These are phyloP conservation scores for Fusarium nematophilum DNA, from an alignment of 2,329 filamentous ascomycete genomes.

Conservation along the genomic window DNA sequence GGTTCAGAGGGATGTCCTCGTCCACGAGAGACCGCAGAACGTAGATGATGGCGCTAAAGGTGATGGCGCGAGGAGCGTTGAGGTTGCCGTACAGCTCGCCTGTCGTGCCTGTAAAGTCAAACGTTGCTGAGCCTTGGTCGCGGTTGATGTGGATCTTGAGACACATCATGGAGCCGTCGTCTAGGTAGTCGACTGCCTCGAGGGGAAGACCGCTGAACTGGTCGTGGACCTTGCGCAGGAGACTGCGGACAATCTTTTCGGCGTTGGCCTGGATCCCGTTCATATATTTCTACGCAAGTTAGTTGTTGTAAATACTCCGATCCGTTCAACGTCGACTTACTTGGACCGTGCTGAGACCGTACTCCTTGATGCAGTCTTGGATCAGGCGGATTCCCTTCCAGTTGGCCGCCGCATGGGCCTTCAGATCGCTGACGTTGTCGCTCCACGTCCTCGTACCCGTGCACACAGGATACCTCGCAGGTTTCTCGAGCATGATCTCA, in stretches of 20 bases:
- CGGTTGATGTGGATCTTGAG: constrained; percentile 81
- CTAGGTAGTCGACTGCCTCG: constrained; percentile 83
- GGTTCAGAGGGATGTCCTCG: constrained; percentile 50
- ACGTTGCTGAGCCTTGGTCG: constrained; percentile 78
- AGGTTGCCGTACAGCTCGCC: constrained; percentile 47
- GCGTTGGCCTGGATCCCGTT: constrained; percentile 83
- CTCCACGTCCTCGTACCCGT: constrained; percentile 76
- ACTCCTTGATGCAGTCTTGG: constrained; percentile 78
- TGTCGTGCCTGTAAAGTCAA: constrained; percentile 56
- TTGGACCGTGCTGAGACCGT: too few relatives aligned
- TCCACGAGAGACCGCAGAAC: constrained; percentile 48
- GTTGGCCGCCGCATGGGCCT: constrained; percentile 87
- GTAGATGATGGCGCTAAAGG: too few relatives aligned
- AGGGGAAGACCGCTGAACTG: constrained; percentile 78
- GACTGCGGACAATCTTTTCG: constrained; percentile 77
- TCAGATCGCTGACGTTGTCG: constrained; percentile 88
- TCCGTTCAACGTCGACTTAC: too few relatives aligned
- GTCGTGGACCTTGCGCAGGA: constrained; percentile 78
- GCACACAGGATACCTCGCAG: constrained; percentile 39
- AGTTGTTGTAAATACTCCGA: too few relatives aligned
- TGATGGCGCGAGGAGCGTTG: constrained; percentile 44
- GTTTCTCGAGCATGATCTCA: constrained; percentile 62
- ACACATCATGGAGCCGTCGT: constrained; percentile 83
- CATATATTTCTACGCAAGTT: constrained; percentile 89
- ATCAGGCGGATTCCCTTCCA: constrained; percentile 86